Evolutionary conservation across 257 asterid genomes (phyloP), one percentile per base, ranked within the genome.

Genomic region (Anisodus acutangulus): DNA sequence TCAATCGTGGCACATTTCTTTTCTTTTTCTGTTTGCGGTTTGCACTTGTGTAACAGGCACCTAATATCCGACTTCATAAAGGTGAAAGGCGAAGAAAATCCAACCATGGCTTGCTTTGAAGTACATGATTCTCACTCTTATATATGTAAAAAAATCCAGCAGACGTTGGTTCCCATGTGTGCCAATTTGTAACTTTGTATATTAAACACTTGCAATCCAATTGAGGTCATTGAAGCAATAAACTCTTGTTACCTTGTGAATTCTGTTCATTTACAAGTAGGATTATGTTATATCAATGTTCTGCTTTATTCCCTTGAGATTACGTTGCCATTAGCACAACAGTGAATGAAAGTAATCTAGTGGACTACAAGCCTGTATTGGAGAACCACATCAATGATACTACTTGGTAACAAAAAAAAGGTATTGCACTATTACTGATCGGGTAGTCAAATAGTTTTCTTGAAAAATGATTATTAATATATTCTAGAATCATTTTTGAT

Each of bases 21-120:
- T 45, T 54, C 22, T 4, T 60, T 31, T n/a, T 22, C 37, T 4
- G 15, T 11, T 22, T 43, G 64, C 47, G 76, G 45, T 63, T 57
- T 71, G 76, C 39, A 8, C 62, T n/a, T 53, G 15, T 19, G 80
- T 49, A 80, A 80, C 91, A 86, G 88, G 91, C 60, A 84, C 62
- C 82, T 31, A 12, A 79, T 49, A 68, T 80, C 84, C 31, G n/a
- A 79, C 71, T 74, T 12, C 62, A 49, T 53, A 43, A 79, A 54
- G 47, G 80, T 53, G 79, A 62, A 55, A 53, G 81, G 78, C 19
- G n/a, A 39, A 51, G 45, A 79, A 69, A 45, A 11, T 39, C 2
- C 81, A 74, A 26, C 62, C 12, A 74, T 74, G 81, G 3, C 19
- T 49, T 74, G 80, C 80, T 74, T 74, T 74, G 43, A 49, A 49